Evolutionary conservation across 768 basidiomycete species (phyloP), one percentile per base, ranked within the genome.

Genomic region (Zangia roseola): DNA sequence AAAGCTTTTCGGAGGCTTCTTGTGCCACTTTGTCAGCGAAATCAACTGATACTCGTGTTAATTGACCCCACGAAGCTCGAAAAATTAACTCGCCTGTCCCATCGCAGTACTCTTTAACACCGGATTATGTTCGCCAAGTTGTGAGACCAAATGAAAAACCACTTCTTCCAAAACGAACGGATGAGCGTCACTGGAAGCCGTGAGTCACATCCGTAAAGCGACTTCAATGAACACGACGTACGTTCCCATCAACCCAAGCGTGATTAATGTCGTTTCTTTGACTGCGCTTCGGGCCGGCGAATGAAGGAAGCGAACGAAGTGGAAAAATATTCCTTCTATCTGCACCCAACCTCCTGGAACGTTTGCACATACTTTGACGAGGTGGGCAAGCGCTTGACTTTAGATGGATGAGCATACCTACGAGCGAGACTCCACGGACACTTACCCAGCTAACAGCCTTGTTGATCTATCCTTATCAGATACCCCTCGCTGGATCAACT

Each of bases 391-490:
- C 5, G 77, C 74, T 55, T 75, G 75, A 23, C 67, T 69, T n/a
- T 30, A 43, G 31, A 50, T n/a, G 36, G 28, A 39, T 64, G 38
- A 67, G 45, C 31, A 48, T 20, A 35, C 20, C 30, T 5, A 23
- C 21, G 16, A n/a, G 6, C 21, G 10, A 3, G 4, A 16, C 5
- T 19, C 19, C 23, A 30, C 4, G 17, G 45, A 1, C 33, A 64
- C 80, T 56, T 65, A 90, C 88, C 88, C 89, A 43, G 88, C 84
- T 53, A 74, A 71, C 14, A 91, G 61, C 31, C 88, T 77, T 19
- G 83, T 79, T 35, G 73, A 75, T 47, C 88, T 74, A 53, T 85
- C 77, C 33, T 60, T 64, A 54, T 86, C 78, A 10, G 60, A 69
- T 51, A 87, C 62, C 4, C 82, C 84, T 19, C 65, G 67, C 43